Base-by-base conservation (phyloP, 129 eudicot genomes). In the Pittosporum tobira region DNA sequence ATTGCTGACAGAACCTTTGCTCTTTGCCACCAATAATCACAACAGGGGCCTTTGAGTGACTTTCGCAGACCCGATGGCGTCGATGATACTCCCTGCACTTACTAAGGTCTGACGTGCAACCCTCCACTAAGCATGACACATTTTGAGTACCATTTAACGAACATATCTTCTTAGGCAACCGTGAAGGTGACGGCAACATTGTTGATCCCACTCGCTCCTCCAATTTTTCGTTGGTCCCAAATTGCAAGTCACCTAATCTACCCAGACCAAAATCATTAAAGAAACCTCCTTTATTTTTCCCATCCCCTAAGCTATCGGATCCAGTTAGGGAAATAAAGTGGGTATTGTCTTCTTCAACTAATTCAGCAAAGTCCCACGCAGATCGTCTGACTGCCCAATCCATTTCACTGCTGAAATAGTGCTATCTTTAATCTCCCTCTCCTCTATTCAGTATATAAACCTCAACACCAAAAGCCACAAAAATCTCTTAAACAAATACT, bases 1-100 rank as follows among this genome's bases (percentile, higher is more conserved):
- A 80, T 58, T 80, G 87, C 72, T 80, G 87, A 56, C 87, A 80
- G 48, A 80, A 80, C 47, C 87, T 71, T 29, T 72, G 82, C 42
- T 80, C 79, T 57, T 63, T 65, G 49, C 82, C 87, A 6, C 48
- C 54, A 50, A 80, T 65, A 43, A 52, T 56, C 48, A 80, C 80
- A 40, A 69, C 57, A 0, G 87, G 77, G 24, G 79, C 69, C 72
- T 80, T 80, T 4, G 87, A 76, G 52, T 80, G 87, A 48, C 66
- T 57, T 65, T 76, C 82, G 42, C 82, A 80, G 8, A 80, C 87
- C 63, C 77, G 73, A 58, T 80, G 87, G 20, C 87, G 82, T 28
- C 82, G 74, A 49, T 80, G 77, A 66, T 80, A 80, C 52, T 80
- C 82, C 71, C 82, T 65, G 75, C 82, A 72, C 19, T 59, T 54